These are phyloP conservation scores for Penicillium manginii DNA, from an alignment of 495 filamentous ascomycete species.

Conservation along the genomic window DNA sequence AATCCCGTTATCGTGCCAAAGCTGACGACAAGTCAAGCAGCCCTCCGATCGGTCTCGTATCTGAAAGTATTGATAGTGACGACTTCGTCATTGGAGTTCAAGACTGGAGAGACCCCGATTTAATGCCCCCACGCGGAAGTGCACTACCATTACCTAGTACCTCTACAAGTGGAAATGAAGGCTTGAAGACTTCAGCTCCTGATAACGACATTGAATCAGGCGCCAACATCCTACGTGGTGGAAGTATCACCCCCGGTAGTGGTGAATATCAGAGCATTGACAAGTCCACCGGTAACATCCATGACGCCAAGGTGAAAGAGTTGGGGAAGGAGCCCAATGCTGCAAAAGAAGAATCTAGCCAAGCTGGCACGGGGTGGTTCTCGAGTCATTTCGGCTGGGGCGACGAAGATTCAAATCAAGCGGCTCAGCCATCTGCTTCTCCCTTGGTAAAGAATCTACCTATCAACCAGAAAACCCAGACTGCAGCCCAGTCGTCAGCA, in stretches of 20 bases:
- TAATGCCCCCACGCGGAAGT: slow-evolving; percentile 53
- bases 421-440: slow-evolving; percentile 17
- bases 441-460: slow-evolving; percentile 6
- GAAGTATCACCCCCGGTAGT: slow-evolving; percentile 76
- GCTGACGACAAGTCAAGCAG: slow-evolving; percentile 3
- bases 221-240: slow-evolving; percentile 57
- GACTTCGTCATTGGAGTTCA: slow-evolving; percentile 90
- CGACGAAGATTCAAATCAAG: slow-evolving; percentile 18
- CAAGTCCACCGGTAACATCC: slow-evolving; percentile 27
- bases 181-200: slow-evolving; percentile 25
- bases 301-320: slow-evolving; percentile 18
- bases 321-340: slow-evolving; percentile 10
- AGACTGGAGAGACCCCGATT: slow-evolving; percentile 88
- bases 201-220: slow-evolving; percentile 38
- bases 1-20: slow-evolving; percentile 18
- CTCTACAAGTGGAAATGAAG: slow-evolving; percentile 26
- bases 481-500: slow-evolving; percentile 12
- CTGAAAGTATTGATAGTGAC: slow-evolving; percentile 52
- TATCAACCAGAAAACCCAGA: slow-evolving; percentile 19
- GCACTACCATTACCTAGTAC: slow-evolving; percentile 32
- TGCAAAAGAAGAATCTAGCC: slow-evolving; percentile 3
- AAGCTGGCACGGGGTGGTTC: slow-evolving; percentile 40
- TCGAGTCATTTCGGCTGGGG: slow-evolving; percentile 41
- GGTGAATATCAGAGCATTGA: slow-evolving; percentile 65
- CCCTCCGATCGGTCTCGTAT: slow-evolving; percentile 15